These are phyloP conservation scores for Pythium chondricola DNA, from an alignment of 352 stramenopile species.

Conservation along the genomic window DNA sequence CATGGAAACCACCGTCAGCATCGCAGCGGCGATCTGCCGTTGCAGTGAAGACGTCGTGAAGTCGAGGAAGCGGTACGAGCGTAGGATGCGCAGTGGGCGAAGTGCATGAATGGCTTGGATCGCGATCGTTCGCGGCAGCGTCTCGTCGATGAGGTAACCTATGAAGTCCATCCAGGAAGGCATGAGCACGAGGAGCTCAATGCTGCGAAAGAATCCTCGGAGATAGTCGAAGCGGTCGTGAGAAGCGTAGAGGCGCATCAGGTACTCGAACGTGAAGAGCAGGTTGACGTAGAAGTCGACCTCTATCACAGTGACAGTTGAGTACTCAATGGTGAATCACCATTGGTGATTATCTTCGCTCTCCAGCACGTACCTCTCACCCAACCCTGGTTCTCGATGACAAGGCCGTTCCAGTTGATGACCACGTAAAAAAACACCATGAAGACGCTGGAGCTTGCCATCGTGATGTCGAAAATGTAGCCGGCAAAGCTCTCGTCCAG, in stretches of 20 bases:
- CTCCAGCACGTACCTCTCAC: conserved; percentile 45
- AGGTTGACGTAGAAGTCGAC: conserved; percentile 55
- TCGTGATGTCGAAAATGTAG: conserved; percentile 29
- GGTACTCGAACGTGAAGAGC: conserved; percentile 65
- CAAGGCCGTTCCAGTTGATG: conserved; percentile 49
- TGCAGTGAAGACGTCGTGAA: conserved; percentile 73
- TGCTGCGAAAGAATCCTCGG: conserved; percentile 35
- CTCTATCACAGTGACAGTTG: no score
- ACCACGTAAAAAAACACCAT: conserved; percentile 61
- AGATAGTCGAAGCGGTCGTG: conserved; percentile 63
- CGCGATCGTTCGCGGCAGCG: conserved; percentile 2
- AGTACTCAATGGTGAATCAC: no score
- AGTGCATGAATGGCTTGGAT: conserved; percentile 31
- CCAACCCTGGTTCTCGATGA: conserved; percentile 22
- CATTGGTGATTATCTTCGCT: no score
- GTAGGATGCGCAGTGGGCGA: conserved; percentile 55
- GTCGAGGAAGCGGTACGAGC: conserved; percentile 63
- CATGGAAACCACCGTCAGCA: conserved; percentile 68
- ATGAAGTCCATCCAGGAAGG: conserved; percentile 45
- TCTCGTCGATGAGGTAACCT: background rate
- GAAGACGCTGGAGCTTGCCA: conserved; percentile 54
- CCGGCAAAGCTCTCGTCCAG: conserved; percentile 57
- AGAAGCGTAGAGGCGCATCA: conserved; percentile 50
- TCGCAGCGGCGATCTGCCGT: conserved; percentile 48
- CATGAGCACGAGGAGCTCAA: conserved; percentile 54